Base-by-base conservation (phyloP, 208 protist genomes). In the Leishmania martiniquensis region DNA sequence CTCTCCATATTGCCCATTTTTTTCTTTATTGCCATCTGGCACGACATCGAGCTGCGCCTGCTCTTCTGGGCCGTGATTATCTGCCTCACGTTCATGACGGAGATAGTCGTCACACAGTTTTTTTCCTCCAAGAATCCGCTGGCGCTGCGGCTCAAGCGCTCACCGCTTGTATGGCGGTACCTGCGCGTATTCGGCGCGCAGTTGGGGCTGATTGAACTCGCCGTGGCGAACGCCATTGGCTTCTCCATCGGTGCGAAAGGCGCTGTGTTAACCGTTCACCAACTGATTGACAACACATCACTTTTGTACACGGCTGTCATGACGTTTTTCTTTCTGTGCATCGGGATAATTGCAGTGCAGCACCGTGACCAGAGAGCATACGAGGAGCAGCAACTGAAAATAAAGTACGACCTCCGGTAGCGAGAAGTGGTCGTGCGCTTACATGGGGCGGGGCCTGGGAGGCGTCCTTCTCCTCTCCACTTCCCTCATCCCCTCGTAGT, bases 21-120 rank as follows among this genome's bases (percentile, higher is more conserved):
- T 76, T 89, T 95, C 66, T 98, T 98, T 68, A 92, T 98, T 54
- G 95, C 93, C 34, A 77, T 98, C 39, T 98, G 95, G 95, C 96
- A 98, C 62, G 96, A 98, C 80, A 85, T 98, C 25, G 92, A 93
- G 74, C 78, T 93, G 74, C 81, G 84, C 2, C 73, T 96, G 55
- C 72, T 97, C 39, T 81, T 84, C 42, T 96, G 93, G 93, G 93
- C 89, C 4, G 20, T 86, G 69, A 78, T 91, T 81, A 96, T 95
- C 45, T 91, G 87, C 67, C 60, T 90, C 20, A 87, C 57, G 32
- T 88, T 98, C 37, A 63, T 95, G 22, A 84, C 92, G 0, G 95
- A 98, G 60, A 83, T 94, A 32, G 62, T 84, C 32, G 59, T 97
- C 6, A 90, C 89, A 5, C 32, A 67, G 25, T 85, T 98, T 17